These are phyloP conservation scores for Lecanicillium sp. DNA, from an alignment of 2,329 filamentous ascomycete species.

Conservation along the genomic window DNA sequence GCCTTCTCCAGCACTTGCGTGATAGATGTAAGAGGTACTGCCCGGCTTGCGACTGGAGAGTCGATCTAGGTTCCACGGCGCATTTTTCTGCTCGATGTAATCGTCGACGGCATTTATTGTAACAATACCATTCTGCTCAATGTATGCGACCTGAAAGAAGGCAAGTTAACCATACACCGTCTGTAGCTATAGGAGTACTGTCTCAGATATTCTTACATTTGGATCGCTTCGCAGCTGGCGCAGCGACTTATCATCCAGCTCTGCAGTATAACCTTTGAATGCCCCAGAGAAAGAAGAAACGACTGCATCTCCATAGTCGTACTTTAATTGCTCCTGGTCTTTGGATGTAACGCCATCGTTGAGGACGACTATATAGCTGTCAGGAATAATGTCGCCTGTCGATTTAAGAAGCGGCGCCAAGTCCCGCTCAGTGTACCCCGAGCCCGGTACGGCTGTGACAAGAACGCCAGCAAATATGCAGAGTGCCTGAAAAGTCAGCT, in stretches of 20 bases:
- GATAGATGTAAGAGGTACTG: conserved; percentile 4
- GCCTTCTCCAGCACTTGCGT: conserved; percentile 2
- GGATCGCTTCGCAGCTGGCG: neutral
- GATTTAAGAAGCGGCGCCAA: conserved; percentile 4
- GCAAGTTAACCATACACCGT: neutral
- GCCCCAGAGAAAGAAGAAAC: neutral
- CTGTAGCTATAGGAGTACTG: neutral
- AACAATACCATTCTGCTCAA: conserved; percentile 1
- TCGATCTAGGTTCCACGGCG: conserved; percentile 1
- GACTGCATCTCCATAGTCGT: neutral
- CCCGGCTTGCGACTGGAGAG: conserved; percentile 2
- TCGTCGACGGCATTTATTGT: neutral
- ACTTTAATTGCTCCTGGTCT: neutral
- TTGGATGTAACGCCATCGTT: neutral
- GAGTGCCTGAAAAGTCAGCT: neutral
- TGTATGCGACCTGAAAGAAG: conserved; percentile 1
- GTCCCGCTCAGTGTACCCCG: neutral
- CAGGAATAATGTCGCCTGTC: conserved; percentile 1
- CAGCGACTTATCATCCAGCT: neutral
- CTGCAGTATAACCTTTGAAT: neutral
- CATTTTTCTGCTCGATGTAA: conserved; percentile 3
- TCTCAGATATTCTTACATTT: neutral
- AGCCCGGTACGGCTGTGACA: neutral
- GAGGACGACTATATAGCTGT: conserved; percentile 6
- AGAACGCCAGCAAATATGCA: neutral